Evolutionary conservation across 805 yeast species (phyloP), one percentile per base, ranked within the genome.

Genomic region (Hanseniaspora meyeri): DNA sequence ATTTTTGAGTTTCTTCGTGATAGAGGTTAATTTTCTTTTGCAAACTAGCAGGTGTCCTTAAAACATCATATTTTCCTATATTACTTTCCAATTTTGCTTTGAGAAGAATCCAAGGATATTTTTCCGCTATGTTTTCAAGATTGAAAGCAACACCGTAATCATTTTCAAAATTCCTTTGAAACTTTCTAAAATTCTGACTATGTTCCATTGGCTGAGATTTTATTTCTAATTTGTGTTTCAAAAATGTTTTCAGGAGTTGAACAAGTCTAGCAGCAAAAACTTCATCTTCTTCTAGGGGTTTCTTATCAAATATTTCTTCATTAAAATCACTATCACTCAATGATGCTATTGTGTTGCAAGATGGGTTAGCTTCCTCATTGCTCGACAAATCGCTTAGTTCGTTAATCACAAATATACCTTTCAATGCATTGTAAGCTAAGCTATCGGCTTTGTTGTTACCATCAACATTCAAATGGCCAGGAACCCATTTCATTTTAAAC

Each of bases 391-490:
- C 40, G 17, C 20, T 20, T 10, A 34, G 34, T 31, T 17, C 29
- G 1, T 38, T 36, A 45, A 60, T 60, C 56, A 71, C 74, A 16
- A 82, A 24, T 5, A 16, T 42, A 14, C 39, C 39, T 32, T 32
- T 20, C 31, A 46, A 10, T 0, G 49, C 49, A 32, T 31, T 53
- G 57, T 76, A 82, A 2, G 96, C 96, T 49, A 89, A 70, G 50
- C 64, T 64, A 65, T 89, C 96, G 0, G 96, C 96, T 63, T 65
- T 72, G 59, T 81, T 88, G 64, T 89, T 90, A 0, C 96, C 96
- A 12, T 63, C 66, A 39, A 71, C 68, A 0, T 87, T 90, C 17
- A 73, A 67, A 66, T 90, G 96, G 0, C 91, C 96, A 57, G 70
- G 73, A 5, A 87, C 91, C 72, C 91, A 81, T 4, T 64, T 66